Conservation (phyloP, 495 filamentous ascomycete genomes). For the Neurospora sp. region DNA sequence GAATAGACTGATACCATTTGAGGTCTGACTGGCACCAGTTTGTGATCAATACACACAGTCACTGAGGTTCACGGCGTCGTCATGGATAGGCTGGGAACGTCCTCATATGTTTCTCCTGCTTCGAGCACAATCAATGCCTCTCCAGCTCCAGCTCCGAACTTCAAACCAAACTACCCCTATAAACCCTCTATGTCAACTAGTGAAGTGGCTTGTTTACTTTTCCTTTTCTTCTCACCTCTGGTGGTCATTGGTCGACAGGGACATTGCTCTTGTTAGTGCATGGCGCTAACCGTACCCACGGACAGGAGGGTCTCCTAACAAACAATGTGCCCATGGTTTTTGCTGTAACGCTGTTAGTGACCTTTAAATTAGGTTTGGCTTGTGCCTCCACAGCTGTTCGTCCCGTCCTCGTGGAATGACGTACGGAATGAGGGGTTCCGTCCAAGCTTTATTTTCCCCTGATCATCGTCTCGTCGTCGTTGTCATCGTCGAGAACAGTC, state of each 20-base stretch:
- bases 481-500: not conserved
- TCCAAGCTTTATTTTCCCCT: not conserved
- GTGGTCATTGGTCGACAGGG: not conserved
- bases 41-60: not conserved
- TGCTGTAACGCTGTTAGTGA: not conserved
- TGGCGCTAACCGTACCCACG: not conserved
- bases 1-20: conserved; percentile 4
- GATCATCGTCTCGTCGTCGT: not conserved
- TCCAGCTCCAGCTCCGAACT: too few species aligned
- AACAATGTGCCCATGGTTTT: not conserved
- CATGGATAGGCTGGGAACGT: not conserved
- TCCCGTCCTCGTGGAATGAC: not conserved
- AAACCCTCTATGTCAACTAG: not conserved
- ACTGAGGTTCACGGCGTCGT: not conserved
- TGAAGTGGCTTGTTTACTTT: not conserved
- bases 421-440: not conserved
- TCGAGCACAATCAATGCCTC: too few species aligned
- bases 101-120: not conserved
- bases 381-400: not conserved
- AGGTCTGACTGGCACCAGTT: not conserved
- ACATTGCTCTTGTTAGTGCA: not conserved
- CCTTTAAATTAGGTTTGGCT: not conserved
- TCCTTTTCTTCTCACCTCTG: not conserved
- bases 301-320: not conserved
- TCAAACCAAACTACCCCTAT: too few species aligned